Percentiles rank a stretch among this genome's conserved stretches.
Conservation (phyloP, 345 rosid genomes). For the Diplotaxis tenuifolia region DNA sequence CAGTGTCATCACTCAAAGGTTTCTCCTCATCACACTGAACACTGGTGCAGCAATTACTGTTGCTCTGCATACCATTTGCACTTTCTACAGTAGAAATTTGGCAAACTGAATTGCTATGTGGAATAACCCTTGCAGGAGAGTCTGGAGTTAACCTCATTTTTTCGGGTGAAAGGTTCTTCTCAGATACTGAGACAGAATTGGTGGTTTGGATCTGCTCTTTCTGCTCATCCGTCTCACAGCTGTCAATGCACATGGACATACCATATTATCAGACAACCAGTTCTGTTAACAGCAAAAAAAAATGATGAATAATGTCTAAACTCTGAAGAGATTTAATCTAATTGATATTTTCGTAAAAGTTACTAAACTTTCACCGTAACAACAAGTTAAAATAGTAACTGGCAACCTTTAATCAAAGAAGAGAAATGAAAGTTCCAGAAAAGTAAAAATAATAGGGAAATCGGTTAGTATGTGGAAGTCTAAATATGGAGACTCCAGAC, state of each 20-base stretch:
- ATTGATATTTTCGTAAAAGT: constrained; percentile 9
- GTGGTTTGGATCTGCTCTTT: constrained; percentile 31
- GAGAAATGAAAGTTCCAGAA: background rate
- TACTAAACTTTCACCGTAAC: background rate
- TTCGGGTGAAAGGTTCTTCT: constrained; percentile 43
- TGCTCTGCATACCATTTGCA: constrained; percentile 56
- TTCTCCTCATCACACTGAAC: constrained; percentile 41
- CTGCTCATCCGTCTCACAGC: constrained; percentile 36
- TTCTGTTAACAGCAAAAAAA: background rate
- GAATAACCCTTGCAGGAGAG: constrained; percentile 51
- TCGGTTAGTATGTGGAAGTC: background rate
- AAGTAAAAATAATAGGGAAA: background rate
- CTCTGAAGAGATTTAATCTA: background rate
- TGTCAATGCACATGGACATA: constrained; percentile 26
- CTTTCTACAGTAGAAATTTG: constrained; percentile 71
- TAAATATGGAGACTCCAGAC: constrained; percentile 1
- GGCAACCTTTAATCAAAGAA: background rate
- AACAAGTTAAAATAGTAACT: background rate
- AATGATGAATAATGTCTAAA: background rate
- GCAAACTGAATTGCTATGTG: constrained; percentile 45
- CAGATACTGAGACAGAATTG: constrained; percentile 39
- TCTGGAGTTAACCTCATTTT: constrained; percentile 53
- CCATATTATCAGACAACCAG: constrained; percentile 12
- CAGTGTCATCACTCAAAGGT: constrained; percentile 32
- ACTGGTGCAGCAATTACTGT: constrained; percentile 56